phyloP scores from a whole-genome alignment of 139 green algal species.

The Closterium sp. region DNA sequence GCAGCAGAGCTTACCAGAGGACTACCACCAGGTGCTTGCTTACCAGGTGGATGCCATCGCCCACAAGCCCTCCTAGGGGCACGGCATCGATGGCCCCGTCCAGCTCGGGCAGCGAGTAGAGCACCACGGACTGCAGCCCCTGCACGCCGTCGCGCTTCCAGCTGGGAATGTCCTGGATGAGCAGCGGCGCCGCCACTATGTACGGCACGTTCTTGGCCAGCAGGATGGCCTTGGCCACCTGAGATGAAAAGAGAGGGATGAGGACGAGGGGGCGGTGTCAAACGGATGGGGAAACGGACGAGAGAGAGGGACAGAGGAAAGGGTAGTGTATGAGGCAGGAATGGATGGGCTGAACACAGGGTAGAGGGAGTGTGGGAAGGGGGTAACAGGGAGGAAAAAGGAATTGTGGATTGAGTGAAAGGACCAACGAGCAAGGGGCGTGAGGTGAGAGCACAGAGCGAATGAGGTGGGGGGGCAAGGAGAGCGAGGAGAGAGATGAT shows the following conservation, averaged over 20 bases:
- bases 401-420: too few relatives aligned
- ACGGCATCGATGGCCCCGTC: constrained; percentile 95
- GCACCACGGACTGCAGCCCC: constrained; percentile 90
- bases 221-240: constrained; percentile 83
- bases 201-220: constrained; percentile 93
- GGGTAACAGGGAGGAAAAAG: neutral
- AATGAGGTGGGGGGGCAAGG: neutral
- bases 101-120: constrained; percentile 95
- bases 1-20: neutral
- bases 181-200: constrained; percentile 86
- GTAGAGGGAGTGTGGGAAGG: neutral
- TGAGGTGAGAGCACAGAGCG: neutral
- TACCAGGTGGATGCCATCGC: constrained; percentile 90
- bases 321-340: neutral
- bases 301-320: neutral
- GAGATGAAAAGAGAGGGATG: too few relatives aligned
- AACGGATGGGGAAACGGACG: neutral
- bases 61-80: constrained; percentile 82
- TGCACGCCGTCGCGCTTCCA: constrained; percentile 65
- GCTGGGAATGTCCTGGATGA: constrained; percentile 85
- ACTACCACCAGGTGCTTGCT: too few relatives aligned
- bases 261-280: neutral
- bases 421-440: neutral
- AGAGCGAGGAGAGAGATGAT: neutral
- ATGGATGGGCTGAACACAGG: too few relatives aligned